Percentiles rank a stretch among this genome's conserved stretches.
Evolutionary conservation across 495 filamentous ascomycete species (phyloP).

Genomic region (Aspergillus mulundensis): DNA sequence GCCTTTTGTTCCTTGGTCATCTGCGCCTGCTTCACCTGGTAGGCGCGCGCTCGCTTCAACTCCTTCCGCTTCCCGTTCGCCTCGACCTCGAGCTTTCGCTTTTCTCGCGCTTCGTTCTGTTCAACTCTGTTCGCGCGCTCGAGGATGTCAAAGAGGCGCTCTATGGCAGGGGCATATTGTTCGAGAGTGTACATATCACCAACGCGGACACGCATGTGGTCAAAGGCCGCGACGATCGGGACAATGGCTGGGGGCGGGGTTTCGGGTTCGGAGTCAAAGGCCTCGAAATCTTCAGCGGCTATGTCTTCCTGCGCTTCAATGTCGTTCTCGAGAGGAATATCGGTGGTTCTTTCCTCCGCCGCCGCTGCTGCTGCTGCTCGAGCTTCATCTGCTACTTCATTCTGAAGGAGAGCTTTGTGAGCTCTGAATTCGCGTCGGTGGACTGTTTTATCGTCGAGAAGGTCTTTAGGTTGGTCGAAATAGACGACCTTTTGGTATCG

Average conservation of each 20-base stretch:
- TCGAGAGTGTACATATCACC: slow-evolving; percentile 76
- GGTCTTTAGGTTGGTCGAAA: slow-evolving; percentile 13
- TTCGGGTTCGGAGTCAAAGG: background rate
- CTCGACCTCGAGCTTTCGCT: background rate
- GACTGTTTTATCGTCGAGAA: background rate
- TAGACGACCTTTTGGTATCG: slow-evolving; percentile 77
- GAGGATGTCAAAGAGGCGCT: slow-evolving; percentile 56
- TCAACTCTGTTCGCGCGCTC: slow-evolving; percentile 27
- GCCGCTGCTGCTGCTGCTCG: background rate
- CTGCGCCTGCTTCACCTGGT: background rate
- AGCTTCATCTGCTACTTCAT: background rate
- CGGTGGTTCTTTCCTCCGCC: background rate
- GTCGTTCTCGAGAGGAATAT: slow-evolving; percentile 27
- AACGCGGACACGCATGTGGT: slow-evolving; percentile 80
- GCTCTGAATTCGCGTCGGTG: background rate
- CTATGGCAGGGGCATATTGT: slow-evolving; percentile 66
- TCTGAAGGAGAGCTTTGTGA: slow-evolving; percentile 3
- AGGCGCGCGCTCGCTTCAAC: slow-evolving; percentile 2
- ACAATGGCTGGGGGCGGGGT: slow-evolving; percentile 10
- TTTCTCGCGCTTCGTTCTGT: slow-evolving; percentile 9
- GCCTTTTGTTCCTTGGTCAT: slow-evolving; percentile 23
- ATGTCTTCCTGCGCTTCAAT: background rate
- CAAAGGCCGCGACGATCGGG: slow-evolving; percentile 77
- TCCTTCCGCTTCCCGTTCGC: background rate
- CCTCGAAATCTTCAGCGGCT: background rate